Percentiles rank a stretch among this genome's conserved stretches.
Evolutionary conservation across 2,329 filamentous ascomycete species (phyloP).

Genomic region (Dothidotthia symphoricarpi): DNA sequence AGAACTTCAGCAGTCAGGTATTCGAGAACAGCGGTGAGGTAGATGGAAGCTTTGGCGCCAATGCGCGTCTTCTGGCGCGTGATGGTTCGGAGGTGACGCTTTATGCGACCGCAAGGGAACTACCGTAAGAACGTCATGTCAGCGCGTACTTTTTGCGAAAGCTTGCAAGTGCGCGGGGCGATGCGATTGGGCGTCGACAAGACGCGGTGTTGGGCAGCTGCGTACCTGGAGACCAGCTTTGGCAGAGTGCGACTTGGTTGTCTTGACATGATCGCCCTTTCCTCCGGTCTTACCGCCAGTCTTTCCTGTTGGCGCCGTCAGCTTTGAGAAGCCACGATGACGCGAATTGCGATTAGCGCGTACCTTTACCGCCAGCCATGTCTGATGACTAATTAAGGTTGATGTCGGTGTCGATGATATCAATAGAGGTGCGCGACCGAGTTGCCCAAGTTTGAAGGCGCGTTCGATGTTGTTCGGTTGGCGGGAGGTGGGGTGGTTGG

Average conservation of each 20-base stretch:
- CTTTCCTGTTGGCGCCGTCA: conserved; percentile 45
- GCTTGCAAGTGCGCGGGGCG: conserved; percentile 20
- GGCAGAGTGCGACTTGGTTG: conserved; percentile 89
- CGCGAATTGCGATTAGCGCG: conserved; percentile 50
- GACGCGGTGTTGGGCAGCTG: conserved; percentile 27
- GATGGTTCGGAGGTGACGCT: conserved; percentile 99
- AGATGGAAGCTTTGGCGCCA: conserved; percentile 96
- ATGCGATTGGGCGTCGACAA: conserved; percentile 15
- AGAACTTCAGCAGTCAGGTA: conserved; percentile 98
- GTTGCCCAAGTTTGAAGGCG: conserved; percentile 20
- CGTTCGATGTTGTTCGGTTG: conserved; percentile 33
- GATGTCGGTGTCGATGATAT: conserved; percentile 25
- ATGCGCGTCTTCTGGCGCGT: conserved; percentile 99
- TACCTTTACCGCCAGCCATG: conserved; percentile 91
- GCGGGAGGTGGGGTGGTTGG: conserved; percentile 36
- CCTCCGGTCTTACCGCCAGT: conserved; percentile 85
- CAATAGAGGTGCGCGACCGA: conserved; percentile 35
- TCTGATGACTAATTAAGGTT: conserved; percentile 23
- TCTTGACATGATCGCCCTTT: conserved; percentile 78
- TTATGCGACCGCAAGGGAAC: conserved; percentile 99
- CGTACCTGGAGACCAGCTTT: conserved; percentile 94
- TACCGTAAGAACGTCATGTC: conserved; percentile 45
- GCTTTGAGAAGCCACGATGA: conserved; percentile 15
- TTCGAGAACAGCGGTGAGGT: conserved; percentile 96
- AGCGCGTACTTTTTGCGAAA: conserved; percentile 22